Conservation (phyloP, 1,284 basidiomycete species). For the Trametes sp. region DNA sequence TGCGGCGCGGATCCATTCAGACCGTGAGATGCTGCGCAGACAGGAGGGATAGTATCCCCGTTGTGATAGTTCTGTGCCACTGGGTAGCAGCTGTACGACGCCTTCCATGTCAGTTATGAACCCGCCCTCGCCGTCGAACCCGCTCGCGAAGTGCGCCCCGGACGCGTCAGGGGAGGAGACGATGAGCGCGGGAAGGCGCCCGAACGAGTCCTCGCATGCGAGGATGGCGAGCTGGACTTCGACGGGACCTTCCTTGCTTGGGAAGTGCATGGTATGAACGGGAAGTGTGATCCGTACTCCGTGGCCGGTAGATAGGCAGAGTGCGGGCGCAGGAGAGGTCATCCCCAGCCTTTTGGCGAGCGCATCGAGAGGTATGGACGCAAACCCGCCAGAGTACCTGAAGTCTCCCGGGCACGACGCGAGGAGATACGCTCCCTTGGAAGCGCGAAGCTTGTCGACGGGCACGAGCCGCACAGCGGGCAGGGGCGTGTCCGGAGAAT, state of each 20-base stretch:
- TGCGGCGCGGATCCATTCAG: background rate
- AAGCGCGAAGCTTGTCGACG: constrained; percentile 4
- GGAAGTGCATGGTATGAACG: background rate
- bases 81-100: background rate
- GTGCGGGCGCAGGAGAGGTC: constrained; percentile 2
- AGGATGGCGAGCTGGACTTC: constrained; percentile 18
- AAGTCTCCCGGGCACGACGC: constrained; percentile 22
- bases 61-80: no score
- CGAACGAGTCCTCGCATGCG: constrained; percentile 16
- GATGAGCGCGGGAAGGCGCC: constrained; percentile 19
- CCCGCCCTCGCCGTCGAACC: background rate
- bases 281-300: constrained; percentile 24
- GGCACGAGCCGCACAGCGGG: constrained; percentile 3
- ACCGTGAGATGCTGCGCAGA: background rate
- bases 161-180: constrained; percentile 7
- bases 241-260: constrained; percentile 3
- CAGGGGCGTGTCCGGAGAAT: background rate
- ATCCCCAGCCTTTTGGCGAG: constrained; percentile 8
- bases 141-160: constrained; percentile 17
- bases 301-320: constrained; percentile 17
- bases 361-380: constrained; percentile 2
- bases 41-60: no score
- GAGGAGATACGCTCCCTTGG: constrained; percentile 18
- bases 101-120: background rate
- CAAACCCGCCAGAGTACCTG: background rate